These are phyloP conservation scores for Russula foetens DNA, from an alignment of 768 basidiomycete species.

Conservation along the genomic window DNA sequence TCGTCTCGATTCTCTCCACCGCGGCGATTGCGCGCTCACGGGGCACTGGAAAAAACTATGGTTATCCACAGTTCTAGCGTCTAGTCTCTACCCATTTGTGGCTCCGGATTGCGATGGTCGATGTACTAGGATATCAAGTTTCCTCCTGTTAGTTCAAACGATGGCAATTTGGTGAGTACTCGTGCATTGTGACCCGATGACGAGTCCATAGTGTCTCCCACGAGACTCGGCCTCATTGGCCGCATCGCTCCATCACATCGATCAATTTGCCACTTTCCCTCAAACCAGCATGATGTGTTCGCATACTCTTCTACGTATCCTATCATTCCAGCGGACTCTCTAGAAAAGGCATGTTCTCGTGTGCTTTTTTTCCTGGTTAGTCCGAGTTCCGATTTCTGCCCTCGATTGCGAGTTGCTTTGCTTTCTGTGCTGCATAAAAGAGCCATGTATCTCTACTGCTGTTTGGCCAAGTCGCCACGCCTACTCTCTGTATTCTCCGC, in stretches of 20 bases:
- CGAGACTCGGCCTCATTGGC: too few species aligned
- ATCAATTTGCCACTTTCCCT: too few species aligned
- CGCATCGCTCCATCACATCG: too few species aligned
- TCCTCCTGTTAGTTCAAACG: background rate
- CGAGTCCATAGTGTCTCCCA: background rate
- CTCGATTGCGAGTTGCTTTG: background rate
- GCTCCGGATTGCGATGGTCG: background rate
- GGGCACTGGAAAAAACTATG: background rate
- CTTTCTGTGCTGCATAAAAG: background rate
- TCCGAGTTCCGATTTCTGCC: background rate
- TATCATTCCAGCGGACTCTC: background rate
- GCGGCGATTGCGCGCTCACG: background rate
- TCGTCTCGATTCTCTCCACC: background rate
- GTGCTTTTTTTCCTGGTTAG: background rate
- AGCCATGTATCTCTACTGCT: background rate
- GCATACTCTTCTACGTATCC: background rate
- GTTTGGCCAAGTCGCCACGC: background rate
- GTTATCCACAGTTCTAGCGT: background rate
- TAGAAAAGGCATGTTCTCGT: background rate
- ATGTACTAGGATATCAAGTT: too few species aligned
- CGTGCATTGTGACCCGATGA: background rate
- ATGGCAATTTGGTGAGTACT: background rate
- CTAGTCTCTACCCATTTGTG: background rate
- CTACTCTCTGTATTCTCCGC: background rate
- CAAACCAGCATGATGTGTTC: too few species aligned